Percentiles rank a stretch among this genome's conserved stretches.
phyloP scores from a whole-genome alignment of 768 basidiomycete genomes.

The Pleurotus cornucopiae region DNA sequence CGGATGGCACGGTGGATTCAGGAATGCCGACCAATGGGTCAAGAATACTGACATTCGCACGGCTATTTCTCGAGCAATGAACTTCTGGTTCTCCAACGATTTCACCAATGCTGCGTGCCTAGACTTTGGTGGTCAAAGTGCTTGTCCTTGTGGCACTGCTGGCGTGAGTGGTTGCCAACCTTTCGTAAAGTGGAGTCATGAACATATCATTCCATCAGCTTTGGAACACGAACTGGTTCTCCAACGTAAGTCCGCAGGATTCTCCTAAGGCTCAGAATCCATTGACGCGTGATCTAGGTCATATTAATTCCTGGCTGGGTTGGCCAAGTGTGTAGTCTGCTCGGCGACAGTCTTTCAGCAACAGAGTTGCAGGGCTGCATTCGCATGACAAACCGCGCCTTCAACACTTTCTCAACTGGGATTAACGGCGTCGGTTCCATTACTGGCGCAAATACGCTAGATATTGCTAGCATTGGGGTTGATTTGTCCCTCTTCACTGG shows the following conservation, averaged over 20 bases:
- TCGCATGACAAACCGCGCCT: conserved; percentile 38
- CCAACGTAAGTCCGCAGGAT: conserved; percentile 28
- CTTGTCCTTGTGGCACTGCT: conserved; percentile 46
- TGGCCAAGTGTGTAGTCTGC: conserved; percentile 43
- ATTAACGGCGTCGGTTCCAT: conserved; percentile 36
- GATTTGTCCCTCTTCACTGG: conserved; percentile 26
- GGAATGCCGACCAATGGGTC: conserved; percentile 30
- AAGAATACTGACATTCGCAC: conserved; percentile 27
- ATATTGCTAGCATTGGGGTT: conserved; percentile 42
- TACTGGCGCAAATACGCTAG: conserved; percentile 54
- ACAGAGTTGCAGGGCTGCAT: conserved; percentile 31
- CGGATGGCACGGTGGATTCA: conserved; percentile 46
- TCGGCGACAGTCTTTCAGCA: conserved; percentile 30
- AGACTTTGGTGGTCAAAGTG: conserved; percentile 34
- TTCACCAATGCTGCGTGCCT: conserved; percentile 43
- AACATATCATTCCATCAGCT: background rate
- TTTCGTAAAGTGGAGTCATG: conserved; percentile 9
- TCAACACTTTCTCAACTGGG: conserved; percentile 27
- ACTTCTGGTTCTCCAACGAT: conserved; percentile 50
- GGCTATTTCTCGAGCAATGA: conserved; percentile 36
- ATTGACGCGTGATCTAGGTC: conserved; percentile 23
- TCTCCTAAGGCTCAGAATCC: background rate
- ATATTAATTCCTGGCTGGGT: conserved; percentile 49
- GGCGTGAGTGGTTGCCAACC: conserved; percentile 15
- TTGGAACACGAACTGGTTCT: conserved; percentile 55